These are phyloP conservation scores for Thecaphora thlaspeos DNA, from an alignment of 1,284 basidiomycete genomes.

Conservation along the genomic window DNA sequence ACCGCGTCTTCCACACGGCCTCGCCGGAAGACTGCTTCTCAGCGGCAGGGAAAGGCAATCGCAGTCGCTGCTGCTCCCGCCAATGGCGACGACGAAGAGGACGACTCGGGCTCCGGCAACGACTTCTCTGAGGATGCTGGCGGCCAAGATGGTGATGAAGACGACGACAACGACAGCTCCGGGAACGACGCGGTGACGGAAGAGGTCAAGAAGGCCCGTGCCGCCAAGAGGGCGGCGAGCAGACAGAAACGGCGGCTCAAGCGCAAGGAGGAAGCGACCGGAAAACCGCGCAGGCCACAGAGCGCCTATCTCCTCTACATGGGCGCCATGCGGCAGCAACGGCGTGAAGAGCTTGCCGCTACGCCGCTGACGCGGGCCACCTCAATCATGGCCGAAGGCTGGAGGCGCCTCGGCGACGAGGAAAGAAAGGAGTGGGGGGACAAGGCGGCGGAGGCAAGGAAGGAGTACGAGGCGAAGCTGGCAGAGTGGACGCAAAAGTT, in stretches of 20 bases:
- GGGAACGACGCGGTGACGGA: background rate
- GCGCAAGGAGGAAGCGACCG: conserved; percentile 24
- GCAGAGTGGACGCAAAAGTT: conserved; percentile 21
- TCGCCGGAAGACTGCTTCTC: background rate
- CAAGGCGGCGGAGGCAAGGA: conserved; percentile 13
- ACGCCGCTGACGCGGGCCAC: conserved; percentile 26
- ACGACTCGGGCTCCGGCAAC: background rate
- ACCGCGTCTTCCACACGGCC: background rate
- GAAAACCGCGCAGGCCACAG: conserved; percentile 25
- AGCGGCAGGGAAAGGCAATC: background rate
- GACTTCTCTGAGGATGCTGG: no score
- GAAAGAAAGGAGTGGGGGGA: conserved; percentile 26
- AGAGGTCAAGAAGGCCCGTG: conserved; percentile 9
- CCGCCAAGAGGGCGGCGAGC: conserved; percentile 7
- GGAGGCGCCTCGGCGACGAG: conserved; percentile 17
- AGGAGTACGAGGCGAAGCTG: conserved; percentile 26
- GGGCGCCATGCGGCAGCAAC: conserved; percentile 24
- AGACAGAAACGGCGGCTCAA: conserved; percentile 27
- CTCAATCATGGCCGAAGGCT: conserved; percentile 24
- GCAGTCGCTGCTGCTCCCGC: background rate
- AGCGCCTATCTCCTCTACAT: conserved; percentile 34
- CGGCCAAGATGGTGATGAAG: background rate
- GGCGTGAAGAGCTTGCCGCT: conserved; percentile 16
- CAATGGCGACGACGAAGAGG: background rate
- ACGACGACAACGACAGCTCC: conserved; percentile 1